A percentile compares a stretch with the other conserved stretches of the same genome.
Evolutionary conservation across 2,329 filamentous ascomycete genomes (phyloP).

Genomic region (Talaromyces islandicus): DNA sequence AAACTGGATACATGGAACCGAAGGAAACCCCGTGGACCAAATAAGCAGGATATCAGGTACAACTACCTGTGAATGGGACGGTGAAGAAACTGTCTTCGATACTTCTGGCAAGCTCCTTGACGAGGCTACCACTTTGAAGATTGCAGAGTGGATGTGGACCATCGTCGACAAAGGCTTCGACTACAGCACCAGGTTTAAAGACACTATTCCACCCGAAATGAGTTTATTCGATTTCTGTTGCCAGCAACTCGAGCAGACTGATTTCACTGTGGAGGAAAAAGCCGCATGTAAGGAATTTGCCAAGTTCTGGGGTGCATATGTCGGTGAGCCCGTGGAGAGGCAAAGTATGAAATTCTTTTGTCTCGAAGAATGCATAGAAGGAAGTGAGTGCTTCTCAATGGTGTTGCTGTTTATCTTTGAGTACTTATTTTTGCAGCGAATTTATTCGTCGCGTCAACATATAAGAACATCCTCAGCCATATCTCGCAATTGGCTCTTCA

Average conservation of each 20-base stretch:
- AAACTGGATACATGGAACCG: slow-evolving; percentile 61
- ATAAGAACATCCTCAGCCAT: slow-evolving; percentile 50
- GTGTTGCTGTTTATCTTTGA: not conserved
- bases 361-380: slow-evolving; percentile 61
- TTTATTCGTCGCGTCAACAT: slow-evolving; percentile 57
- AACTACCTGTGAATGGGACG: slow-evolving; percentile 46
- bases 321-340: slow-evolving; percentile 53
- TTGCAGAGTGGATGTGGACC: slow-evolving; percentile 48
- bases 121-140: slow-evolving; percentile 23
- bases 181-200: slow-evolving; percentile 49
- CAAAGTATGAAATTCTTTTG: slow-evolving; percentile 62
- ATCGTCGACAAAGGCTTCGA: slow-evolving; percentile 56
- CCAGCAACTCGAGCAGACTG: slow-evolving; percentile 40
- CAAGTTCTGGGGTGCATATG: slow-evolving; percentile 59
- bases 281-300: slow-evolving; percentile 48
- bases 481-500: slow-evolving; percentile 45
- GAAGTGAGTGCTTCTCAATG: slow-evolving; percentile 33
- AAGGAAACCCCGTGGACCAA: slow-evolving; percentile 53
- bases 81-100: slow-evolving; percentile 45
- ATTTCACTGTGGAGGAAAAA: slow-evolving; percentile 36
- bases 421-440: slow-evolving; percentile 41
- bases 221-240: slow-evolving; percentile 56
- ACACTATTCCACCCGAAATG: slow-evolving; percentile 43
- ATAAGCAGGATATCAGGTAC: slow-evolving; percentile 52
- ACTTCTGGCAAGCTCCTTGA: slow-evolving; percentile 38